Conservation (phyloP, 345 rosid genomes). For the Nephelium lappaceum region DNA sequence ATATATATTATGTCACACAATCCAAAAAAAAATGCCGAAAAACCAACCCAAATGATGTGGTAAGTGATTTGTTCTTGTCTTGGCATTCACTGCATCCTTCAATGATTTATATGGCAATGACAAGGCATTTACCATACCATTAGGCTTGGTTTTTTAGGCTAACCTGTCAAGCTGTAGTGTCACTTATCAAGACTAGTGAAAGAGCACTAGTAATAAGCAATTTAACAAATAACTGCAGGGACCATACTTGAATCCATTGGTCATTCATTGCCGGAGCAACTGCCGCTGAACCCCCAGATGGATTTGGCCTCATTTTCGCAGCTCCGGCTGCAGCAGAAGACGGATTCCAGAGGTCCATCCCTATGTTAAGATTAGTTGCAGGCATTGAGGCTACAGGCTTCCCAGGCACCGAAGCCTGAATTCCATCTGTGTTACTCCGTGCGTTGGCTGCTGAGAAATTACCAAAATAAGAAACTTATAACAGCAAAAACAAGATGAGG, state of each 20-base stretch:
- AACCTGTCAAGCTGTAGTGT: too few species aligned
- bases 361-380: constrained; percentile 80
- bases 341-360: constrained; percentile 87
- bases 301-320: constrained; percentile 55
- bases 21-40: too few species aligned
- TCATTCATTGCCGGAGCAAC: constrained; percentile 53
- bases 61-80: too few species aligned
- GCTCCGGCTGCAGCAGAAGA: constrained; percentile 63
- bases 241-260: constrained; percentile 66
- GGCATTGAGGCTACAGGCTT: constrained; percentile 64
- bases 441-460: constrained; percentile 57
- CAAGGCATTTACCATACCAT: too few species aligned
- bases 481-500: constrained; percentile 1
- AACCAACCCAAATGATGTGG: too few species aligned
- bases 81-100: too few species aligned
- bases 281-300: constrained; percentile 43
- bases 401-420: constrained; percentile 56
- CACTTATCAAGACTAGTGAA: neutral
- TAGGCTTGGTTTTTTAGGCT: too few species aligned
- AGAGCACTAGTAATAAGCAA: neutral
- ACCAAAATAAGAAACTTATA: constrained; percentile 22
- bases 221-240: constrained; percentile 9
- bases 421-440: constrained; percentile 52
- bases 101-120: too few species aligned
- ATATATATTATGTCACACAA: too few species aligned